These are phyloP conservation scores for Alternaria arbusti DNA, from an alignment of 2,329 filamentous ascomycete genomes.

Conservation along the genomic window DNA sequence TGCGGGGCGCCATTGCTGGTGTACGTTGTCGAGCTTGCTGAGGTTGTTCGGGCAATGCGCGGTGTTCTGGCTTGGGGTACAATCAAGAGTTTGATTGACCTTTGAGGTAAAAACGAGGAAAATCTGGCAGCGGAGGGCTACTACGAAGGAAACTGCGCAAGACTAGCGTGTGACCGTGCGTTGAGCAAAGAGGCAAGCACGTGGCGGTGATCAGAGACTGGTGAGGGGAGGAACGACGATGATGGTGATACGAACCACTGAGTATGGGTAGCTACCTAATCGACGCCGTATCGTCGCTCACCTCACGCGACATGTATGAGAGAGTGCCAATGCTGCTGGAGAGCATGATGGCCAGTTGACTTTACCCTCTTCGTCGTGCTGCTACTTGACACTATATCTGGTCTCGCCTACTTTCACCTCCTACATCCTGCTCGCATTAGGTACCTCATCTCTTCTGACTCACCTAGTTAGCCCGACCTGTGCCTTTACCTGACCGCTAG, in stretches of 20 bases:
- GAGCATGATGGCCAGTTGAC: not conserved
- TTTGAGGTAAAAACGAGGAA: not conserved
- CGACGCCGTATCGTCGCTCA: not conserved
- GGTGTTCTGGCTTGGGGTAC: not conserved
- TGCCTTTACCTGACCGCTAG: not conserved
- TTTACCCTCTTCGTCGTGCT: not conserved
- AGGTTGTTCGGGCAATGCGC: not conserved
- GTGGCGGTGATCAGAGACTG: not conserved
- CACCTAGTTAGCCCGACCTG: not conserved
- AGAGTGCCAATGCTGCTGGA: not conserved
- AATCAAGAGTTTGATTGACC: not conserved
- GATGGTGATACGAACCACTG: not conserved
- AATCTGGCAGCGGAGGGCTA: no score
- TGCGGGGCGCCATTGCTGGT: constrained; percentile 3
- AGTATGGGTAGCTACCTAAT: not conserved
- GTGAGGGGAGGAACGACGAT: not conserved
- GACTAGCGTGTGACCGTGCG: not conserved
- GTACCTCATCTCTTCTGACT: not conserved
- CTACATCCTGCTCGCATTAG: not conserved
- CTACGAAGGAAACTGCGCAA: not conserved
- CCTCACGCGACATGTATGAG: not conserved
- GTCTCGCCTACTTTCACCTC: not conserved
- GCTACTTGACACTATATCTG: not conserved
- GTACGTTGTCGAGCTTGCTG: not conserved
- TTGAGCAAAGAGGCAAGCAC: not conserved